Evolutionary conservation across 768 basidiomycete species (phyloP), one percentile per base, ranked within the genome.

Genomic region (Lactarius deliciosus): DNA sequence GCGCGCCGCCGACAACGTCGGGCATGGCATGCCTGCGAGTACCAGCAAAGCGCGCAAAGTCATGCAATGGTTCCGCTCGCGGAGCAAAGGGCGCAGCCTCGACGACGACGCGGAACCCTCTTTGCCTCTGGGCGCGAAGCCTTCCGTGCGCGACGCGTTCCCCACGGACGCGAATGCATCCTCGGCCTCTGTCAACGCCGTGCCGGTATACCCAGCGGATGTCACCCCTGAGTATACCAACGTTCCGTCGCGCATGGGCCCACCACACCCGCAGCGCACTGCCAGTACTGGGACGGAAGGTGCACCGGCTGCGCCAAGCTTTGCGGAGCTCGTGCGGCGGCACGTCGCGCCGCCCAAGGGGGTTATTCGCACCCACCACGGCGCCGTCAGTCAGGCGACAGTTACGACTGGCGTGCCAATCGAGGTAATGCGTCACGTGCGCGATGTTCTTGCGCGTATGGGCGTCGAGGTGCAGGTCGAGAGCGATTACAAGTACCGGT

Each of bases 31-130:
- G 78, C 83, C 83, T 2, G 91, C 88, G 18, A 88, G 91, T 68
- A 86, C 92, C n/a, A 88, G 84, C 77, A 91, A 95, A 76, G 95
- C 96, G 5, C 87, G 88, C 76, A 94, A 90, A 74, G 97, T 99
- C 61, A 98, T 98, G 96, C 89, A 95, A 70, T 99, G 97, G 97
- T 98, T 99, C 85, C 82, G 91, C 76, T 84, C 83, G 63, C 85
- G 83, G 77, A 88, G 86, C 73, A 89, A 85, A 75, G 72, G 74
- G 70, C 64, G 76, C 65, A 34, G 69, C 69, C 28, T 73, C 45
- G 72, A 71, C 57, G 76, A 75, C 64, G 73, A 73, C 32, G 64
- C 61, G 30, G 68, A 72, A 20, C 30, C 63, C 8, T 64, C 69
- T 22, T 47, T 6, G 36, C 58, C 60, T 1, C 25, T 63, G 40